Percentiles rank a stretch among this genome's conserved stretches.
These are phyloP conservation scores for Pestalotiopsis sp. DNA, from an alignment of 2,329 filamentous ascomycete species.

Conservation along the genomic window DNA sequence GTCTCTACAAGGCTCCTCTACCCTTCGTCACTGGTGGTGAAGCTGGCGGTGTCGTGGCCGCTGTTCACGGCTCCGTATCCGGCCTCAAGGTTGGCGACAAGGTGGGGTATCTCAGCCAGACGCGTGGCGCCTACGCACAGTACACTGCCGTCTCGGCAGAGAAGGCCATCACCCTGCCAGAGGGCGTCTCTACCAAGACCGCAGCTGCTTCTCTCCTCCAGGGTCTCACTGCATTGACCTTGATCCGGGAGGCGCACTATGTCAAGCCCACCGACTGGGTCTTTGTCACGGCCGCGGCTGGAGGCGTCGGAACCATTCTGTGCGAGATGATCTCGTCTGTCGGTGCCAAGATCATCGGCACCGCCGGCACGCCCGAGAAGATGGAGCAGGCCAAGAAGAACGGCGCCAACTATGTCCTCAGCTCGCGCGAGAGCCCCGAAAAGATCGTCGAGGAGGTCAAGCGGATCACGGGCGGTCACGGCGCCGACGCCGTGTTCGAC, in stretches of 20 bases:
- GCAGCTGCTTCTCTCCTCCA: constrained; percentile 76
- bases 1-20: constrained; percentile 72
- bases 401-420: constrained; percentile 73
- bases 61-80: constrained; percentile 47
- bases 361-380: constrained; percentile 75
- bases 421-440: constrained; percentile 58
- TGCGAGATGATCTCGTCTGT: constrained; percentile 72
- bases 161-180: constrained; percentile 65
- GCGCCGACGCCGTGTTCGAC: constrained; percentile 80
- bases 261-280: constrained; percentile 80
- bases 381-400: constrained; percentile 66
- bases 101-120: constrained; percentile 66
- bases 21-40: constrained; percentile 82
- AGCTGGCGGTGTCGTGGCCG: constrained; percentile 70
- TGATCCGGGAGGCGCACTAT: constrained; percentile 75
- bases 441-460: constrained; percentile 60
- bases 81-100: constrained; percentile 67
- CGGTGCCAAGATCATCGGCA: constrained; percentile 79
- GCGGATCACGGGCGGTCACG: constrained; percentile 71
- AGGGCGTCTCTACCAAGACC: constrained; percentile 58
- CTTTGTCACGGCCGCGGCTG: constrained; percentile 83
- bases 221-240: constrained; percentile 78
- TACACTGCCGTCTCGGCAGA: constrained; percentile 55
- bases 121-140: constrained; percentile 53
- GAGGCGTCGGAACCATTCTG: constrained; percentile 76